These are phyloP conservation scores for Ammopiptanthus mongolicus DNA, from an alignment of 306 rosid genomes.

Conservation along the genomic window DNA sequence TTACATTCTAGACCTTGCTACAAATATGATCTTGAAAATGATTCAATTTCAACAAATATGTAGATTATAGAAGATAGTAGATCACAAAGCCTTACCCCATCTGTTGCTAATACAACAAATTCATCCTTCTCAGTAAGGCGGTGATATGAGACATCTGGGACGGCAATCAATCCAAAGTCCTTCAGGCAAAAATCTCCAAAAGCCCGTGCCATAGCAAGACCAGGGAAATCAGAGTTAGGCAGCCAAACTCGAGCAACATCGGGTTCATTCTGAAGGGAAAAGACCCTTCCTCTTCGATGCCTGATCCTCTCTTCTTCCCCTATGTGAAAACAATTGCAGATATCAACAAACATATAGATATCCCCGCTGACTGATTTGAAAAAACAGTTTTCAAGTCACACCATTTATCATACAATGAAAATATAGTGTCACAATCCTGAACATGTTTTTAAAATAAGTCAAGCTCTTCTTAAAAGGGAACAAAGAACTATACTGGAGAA, in stretches of 20 bases:
- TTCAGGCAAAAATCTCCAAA: constrained; percentile 93
- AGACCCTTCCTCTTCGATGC: constrained; percentile 73
- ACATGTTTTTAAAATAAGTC: background rate
- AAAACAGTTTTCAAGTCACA: constrained; percentile 1
- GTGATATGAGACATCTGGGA: constrained; percentile 63
- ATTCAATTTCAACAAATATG: constrained; percentile 9
- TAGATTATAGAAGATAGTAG: background rate
- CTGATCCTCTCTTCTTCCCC: constrained; percentile 85
- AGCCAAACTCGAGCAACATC: constrained; percentile 84
- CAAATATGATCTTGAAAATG: background rate
- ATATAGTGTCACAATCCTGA: background rate
- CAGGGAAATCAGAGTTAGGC: constrained; percentile 79
- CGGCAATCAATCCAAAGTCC: constrained; percentile 76
- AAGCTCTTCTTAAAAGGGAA: background rate
- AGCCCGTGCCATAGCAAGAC: constrained; percentile 97
- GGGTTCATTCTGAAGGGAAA: constrained; percentile 74
- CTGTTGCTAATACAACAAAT: constrained; percentile 90
- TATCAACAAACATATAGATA: constrained; percentile 1
- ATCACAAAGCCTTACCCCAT: constrained; percentile 59
- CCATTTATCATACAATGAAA: background rate
- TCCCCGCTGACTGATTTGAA: background rate
- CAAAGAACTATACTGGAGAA: background rate
- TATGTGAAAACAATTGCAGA: constrained; percentile 18
- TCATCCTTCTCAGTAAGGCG: constrained; percentile 77
- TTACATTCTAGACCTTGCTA: background rate